Percentiles rank a stretch among this genome's conserved stretches.
These are phyloP conservation scores for Cercospora zeina DNA, from an alignment of 2,329 filamentous ascomycete species.

Conservation along the genomic window DNA sequence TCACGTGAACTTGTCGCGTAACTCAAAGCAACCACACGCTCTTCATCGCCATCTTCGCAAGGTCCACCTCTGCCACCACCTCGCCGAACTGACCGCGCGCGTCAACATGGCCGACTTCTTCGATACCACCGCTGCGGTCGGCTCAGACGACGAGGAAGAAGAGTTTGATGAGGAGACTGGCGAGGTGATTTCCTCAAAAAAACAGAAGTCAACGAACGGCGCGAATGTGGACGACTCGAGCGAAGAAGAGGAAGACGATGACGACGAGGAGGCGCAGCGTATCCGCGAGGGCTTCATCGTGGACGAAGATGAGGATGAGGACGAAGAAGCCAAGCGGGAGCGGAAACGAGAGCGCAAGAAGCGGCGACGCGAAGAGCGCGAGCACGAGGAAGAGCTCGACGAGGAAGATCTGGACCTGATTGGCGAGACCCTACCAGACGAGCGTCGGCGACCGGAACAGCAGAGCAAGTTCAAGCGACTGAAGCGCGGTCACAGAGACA, in stretches of 20 bases:
- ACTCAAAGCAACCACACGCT: slow-evolving; percentile 3
- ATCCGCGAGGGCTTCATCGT: slow-evolving; percentile 92
- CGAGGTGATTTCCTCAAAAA: slow-evolving; percentile 47
- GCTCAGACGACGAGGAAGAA: slow-evolving; percentile 80
- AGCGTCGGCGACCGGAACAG: slow-evolving; percentile 61
- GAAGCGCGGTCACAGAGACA: slow-evolving; percentile 83
- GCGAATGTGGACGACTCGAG: slow-evolving; percentile 73
- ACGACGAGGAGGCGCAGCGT: slow-evolving; percentile 80
- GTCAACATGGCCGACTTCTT: slow-evolving; percentile 53
- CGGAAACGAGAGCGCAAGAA: slow-evolving; percentile 70
- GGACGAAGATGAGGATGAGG: slow-evolving; percentile 86
- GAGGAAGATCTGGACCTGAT: slow-evolving; percentile 97
- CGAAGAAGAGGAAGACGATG: slow-evolving; percentile 81
- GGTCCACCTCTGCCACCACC: neutral
- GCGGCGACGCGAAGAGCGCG: slow-evolving; percentile 71
- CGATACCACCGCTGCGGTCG: slow-evolving; percentile 80
- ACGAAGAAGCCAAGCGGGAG: slow-evolving; percentile 62
- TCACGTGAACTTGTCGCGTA: slow-evolving; percentile 10
- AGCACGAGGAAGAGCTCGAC: slow-evolving; percentile 81
- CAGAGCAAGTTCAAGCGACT: slow-evolving; percentile 94
- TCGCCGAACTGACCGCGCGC: neutral
- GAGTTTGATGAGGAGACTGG: slow-evolving; percentile 79
- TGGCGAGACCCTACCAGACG: slow-evolving; percentile 73
- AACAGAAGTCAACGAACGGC: slow-evolving; percentile 43
- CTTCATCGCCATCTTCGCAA: slow-evolving; percentile 5